Evolutionary conservation across 1,284 basidiomycete species (phyloP).

Genomic region (Marasmius oreades): DNA sequence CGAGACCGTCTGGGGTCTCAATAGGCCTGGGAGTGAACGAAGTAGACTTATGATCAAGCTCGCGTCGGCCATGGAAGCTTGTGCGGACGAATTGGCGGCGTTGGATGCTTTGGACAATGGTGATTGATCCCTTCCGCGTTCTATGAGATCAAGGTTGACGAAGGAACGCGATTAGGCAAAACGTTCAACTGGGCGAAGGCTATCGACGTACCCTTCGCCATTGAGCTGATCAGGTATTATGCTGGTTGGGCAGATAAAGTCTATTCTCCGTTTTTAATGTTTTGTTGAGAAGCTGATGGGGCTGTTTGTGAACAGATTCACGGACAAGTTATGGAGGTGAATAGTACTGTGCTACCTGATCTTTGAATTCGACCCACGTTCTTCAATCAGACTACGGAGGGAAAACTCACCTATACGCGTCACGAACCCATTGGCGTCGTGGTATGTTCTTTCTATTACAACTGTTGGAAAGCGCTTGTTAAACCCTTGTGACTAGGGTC

Average conservation of each 20-base stretch:
- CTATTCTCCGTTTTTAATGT: no score
- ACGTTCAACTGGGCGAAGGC: slow-evolving; percentile 48
- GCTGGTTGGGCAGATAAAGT: slow-evolving; percentile 57
- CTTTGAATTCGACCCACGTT: neutral
- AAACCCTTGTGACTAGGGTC: slow-evolving; percentile 30
- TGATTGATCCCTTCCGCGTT: slow-evolving; percentile 14
- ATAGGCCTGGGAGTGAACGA: slow-evolving; percentile 54
- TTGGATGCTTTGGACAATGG: slow-evolving; percentile 70
- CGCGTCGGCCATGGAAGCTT: slow-evolving; percentile 70
- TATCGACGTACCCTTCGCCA: slow-evolving; percentile 48
- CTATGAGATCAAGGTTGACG: neutral
- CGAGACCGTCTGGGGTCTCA: slow-evolving; percentile 62
- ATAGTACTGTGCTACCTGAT: slow-evolving; percentile 16
- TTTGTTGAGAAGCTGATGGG: slow-evolving; percentile 16
- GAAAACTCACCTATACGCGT: slow-evolving; percentile 71
- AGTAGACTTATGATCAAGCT: slow-evolving; percentile 63
- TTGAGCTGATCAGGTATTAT: slow-evolving; percentile 43
- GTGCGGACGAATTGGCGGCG: slow-evolving; percentile 67
- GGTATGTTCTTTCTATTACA: slow-evolving; percentile 19
- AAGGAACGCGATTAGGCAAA: slow-evolving; percentile 33
- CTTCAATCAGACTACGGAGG: slow-evolving; percentile 44
- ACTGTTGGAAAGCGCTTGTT: neutral
- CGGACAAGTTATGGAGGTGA: slow-evolving; percentile 56
- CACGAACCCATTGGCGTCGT: slow-evolving; percentile 89
- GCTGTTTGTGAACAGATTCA: slow-evolving; percentile 38